A percentile compares a stretch with the other conserved stretches of the same genome.
Evolutionary conservation across 768 basidiomycete species (phyloP).

Genomic region (Strobilomyces confusus): DNA sequence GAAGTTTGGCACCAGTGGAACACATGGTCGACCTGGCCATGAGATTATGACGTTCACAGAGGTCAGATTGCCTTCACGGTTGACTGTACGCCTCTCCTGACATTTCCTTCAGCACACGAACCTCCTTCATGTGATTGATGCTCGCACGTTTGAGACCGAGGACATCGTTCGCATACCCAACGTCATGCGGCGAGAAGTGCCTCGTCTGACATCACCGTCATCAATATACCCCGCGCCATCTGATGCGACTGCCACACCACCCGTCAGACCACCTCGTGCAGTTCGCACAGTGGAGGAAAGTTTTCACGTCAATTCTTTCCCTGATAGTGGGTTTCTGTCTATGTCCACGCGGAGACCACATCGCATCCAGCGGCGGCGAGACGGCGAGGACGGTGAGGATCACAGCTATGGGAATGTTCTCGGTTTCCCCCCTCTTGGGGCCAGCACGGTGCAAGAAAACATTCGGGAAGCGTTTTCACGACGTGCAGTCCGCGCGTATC

Average conservation of each 20-base stretch:
- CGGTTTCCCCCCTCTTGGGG: conserved; percentile 54
- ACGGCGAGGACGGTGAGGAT: conserved; percentile 33
- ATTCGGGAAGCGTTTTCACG: conserved; percentile 52
- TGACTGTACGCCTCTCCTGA: conserved; percentile 5
- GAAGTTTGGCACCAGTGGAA: conserved; percentile 72
- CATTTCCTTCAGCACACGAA: conserved; percentile 62
- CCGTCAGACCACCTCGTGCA: conserved; percentile 30
- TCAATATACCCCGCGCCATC: conserved; percentile 11
- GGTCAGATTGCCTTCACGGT: conserved; percentile 41
- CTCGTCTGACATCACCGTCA: conserved; percentile 10
- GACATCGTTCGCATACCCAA: conserved; percentile 61
- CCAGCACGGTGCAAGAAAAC: conserved; percentile 51
- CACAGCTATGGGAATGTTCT: conserved; percentile 43
- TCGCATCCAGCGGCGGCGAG: conserved; percentile 17
- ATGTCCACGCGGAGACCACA: conserved; percentile 22
- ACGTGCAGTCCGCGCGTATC: conserved; percentile 42
- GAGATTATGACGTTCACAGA: conserved; percentile 91
- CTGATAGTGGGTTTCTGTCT: conserved; percentile 7
- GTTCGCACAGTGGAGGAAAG: conserved; percentile 55
- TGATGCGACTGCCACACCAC: conserved; percentile 10
- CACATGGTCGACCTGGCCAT: conserved; percentile 43
- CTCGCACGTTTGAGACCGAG: conserved; percentile 77
- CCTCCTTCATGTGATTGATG: conserved; percentile 80
- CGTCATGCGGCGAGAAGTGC: conserved; percentile 21
- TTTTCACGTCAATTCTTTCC: conserved; percentile 38